Percentiles rank a stretch among this genome's conserved stretches.
These are phyloP conservation scores for Curvularia sp. DNA, from an alignment of 2,329 filamentous ascomycete species.

Conservation along the genomic window DNA sequence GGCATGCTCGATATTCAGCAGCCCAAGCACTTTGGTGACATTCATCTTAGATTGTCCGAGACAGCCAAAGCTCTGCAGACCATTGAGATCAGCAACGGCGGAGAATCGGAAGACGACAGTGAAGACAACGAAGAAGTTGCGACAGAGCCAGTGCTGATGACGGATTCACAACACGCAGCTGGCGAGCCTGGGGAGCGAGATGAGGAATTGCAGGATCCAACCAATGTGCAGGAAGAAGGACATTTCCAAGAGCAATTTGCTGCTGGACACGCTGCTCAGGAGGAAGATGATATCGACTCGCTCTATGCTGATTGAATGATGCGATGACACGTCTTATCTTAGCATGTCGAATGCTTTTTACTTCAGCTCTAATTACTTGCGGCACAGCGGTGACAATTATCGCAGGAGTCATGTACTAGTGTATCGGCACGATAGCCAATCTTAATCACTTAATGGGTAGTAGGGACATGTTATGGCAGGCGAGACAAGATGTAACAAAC, in stretches of 20 bases:
- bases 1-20: conserved; percentile 70
- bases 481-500: background rate
- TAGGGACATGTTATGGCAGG: background rate
- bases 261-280: conserved; percentile 20
- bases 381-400: background rate
- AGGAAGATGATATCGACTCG: conserved; percentile 28
- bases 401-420: background rate
- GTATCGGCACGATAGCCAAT: background rate
- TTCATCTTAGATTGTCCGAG: conserved; percentile 38
- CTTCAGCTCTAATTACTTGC: background rate
- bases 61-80: conserved; percentile 28
- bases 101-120: conserved; percentile 6
- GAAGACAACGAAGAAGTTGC: background rate
- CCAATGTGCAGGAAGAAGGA: conserved; percentile 13
- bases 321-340: background rate
- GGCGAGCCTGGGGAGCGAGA: conserved; percentile 11
- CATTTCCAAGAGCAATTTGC: conserved; percentile 39
- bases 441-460: background rate
- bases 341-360: background rate
- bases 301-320: conserved; percentile 33
- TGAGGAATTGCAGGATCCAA: conserved; percentile 8
- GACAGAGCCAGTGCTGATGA: background rate
- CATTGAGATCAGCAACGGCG: conserved; percentile 19
- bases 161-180: background rate
- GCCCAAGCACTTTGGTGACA: conserved; percentile 53